These are phyloP conservation scores for Luffa aegyptiaca DNA, from an alignment of 306 rosid genomes.

Conservation along the genomic window DNA sequence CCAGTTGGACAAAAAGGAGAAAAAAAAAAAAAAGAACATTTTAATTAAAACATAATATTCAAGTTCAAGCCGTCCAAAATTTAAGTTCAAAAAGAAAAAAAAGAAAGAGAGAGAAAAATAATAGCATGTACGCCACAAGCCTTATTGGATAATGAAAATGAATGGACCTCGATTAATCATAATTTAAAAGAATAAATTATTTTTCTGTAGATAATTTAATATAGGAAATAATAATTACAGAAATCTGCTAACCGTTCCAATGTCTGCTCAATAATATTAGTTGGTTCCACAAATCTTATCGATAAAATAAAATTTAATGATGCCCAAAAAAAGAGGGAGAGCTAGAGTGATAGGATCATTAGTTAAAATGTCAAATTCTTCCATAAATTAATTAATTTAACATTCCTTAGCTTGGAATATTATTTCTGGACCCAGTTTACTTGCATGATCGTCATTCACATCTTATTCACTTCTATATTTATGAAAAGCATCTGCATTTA, in stretches of 20 bases:
- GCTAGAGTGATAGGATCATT: not conserved
- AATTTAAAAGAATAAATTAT: not conserved
- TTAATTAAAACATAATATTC: too few species aligned
- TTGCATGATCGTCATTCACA: not conserved
- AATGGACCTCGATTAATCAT: not conserved
- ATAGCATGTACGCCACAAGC: not conserved
- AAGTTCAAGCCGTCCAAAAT: not conserved
- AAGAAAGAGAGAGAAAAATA: too few species aligned
- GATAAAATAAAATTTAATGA: not conserved
- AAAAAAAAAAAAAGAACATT: too few species aligned
- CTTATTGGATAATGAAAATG: not conserved
- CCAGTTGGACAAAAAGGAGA: too few species aligned
- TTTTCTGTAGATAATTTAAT: not conserved
- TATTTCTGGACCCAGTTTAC: not conserved
- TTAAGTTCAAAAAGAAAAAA: too few species aligned
- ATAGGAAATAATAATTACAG: not conserved
- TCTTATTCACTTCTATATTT: not conserved
- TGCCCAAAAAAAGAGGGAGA: not conserved
- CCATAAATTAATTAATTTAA: not conserved
- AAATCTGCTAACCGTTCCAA: not conserved
- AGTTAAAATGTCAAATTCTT: not conserved
- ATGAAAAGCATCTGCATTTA: too few species aligned
- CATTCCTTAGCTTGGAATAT: not conserved
- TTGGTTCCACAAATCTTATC: not conserved
- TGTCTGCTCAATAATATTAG: not conserved